phyloP scores from a whole-genome alignment of 2,329 filamentous ascomycete species.

The Diaporthe australafricana region DNA sequence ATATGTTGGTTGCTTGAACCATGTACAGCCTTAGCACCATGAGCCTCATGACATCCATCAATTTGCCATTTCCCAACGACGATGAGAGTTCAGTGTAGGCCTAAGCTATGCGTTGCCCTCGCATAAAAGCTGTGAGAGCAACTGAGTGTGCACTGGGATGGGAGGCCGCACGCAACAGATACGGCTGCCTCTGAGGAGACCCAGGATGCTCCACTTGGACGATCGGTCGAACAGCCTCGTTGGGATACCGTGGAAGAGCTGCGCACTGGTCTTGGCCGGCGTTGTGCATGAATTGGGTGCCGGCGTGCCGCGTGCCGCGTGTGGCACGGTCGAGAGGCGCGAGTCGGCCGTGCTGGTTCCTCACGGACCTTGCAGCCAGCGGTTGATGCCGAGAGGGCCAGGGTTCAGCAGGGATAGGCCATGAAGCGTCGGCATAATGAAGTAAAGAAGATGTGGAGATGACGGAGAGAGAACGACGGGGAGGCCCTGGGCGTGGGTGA shows the following conservation, averaged over 20 bases:
- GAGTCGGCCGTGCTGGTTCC: not conserved
- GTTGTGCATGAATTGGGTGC: not conserved
- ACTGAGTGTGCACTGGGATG: too few species aligned
- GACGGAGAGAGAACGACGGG: not conserved
- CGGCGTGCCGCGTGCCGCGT: not conserved
- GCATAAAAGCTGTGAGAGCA: not conserved
- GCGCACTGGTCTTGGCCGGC: not conserved
- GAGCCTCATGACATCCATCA: not conserved
- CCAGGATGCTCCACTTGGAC: not conserved
- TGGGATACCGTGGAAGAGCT: not conserved
- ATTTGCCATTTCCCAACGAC: not conserved
- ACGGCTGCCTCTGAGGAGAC: not conserved
- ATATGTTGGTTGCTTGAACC: not conserved
- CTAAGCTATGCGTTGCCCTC: not conserved
- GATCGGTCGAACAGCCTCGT: not conserved
- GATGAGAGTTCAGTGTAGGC: not conserved
- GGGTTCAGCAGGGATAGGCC: conserved; percentile 1
- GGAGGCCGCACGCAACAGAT: not conserved
- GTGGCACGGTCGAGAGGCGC: not conserved
- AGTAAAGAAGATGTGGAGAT: not conserved
- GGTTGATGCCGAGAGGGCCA: conserved; percentile 11
- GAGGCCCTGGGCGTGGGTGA: not conserved
- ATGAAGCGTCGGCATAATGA: not conserved
- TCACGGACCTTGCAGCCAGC: not conserved
- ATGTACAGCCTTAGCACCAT: not conserved